Percentiles rank a stretch among this genome's conserved stretches.
These are phyloP conservation scores for Boletus semigastroideus DNA, from an alignment of 1,284 basidiomycete species.

Conservation along the genomic window DNA sequence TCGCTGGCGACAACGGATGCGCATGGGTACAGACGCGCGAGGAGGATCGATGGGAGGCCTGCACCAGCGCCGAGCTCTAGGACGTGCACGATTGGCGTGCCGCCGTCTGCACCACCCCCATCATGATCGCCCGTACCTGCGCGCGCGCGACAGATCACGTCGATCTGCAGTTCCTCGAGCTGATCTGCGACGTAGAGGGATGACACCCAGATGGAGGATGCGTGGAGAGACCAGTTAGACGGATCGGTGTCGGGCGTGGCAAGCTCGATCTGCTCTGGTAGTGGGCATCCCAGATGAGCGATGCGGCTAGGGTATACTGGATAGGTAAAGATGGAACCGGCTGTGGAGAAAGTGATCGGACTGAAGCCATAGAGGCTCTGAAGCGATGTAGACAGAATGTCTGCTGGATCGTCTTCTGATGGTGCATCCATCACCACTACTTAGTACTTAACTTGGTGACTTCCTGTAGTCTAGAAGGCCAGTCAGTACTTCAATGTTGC, in stretches of 20 bases:
- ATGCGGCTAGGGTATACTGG: constrained; percentile 15
- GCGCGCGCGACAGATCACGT: not conserved
- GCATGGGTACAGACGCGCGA: constrained; percentile 47
- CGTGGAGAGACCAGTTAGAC: constrained; percentile 71
- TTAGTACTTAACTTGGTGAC: no score
- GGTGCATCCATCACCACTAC: no score
- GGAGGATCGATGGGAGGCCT: constrained; percentile 66
- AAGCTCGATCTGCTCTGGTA: constrained; percentile 35
- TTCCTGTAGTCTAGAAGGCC: no score
- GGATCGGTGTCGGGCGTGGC: constrained; percentile 62
- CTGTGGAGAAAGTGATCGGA: constrained; percentile 57
- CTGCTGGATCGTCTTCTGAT: constrained; percentile 48
- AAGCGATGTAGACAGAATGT: constrained; percentile 62
- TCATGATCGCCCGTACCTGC: no score
- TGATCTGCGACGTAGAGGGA: constrained; percentile 66
- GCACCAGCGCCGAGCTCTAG: constrained; percentile 74
- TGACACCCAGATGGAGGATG: constrained; percentile 71
- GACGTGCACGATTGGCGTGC: constrained; percentile 37
- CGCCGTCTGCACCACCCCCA: not conserved
- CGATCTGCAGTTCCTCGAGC: constrained; percentile 34
- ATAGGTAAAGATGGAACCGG: constrained; percentile 50
- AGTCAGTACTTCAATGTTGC: no score
- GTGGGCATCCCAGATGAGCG: not conserved
- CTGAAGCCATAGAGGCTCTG: constrained; percentile 58
- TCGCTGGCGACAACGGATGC: constrained; percentile 57